These are phyloP conservation scores for Leishmania tropica DNA, from an alignment of 208 protist species.

Conservation along the genomic window DNA sequence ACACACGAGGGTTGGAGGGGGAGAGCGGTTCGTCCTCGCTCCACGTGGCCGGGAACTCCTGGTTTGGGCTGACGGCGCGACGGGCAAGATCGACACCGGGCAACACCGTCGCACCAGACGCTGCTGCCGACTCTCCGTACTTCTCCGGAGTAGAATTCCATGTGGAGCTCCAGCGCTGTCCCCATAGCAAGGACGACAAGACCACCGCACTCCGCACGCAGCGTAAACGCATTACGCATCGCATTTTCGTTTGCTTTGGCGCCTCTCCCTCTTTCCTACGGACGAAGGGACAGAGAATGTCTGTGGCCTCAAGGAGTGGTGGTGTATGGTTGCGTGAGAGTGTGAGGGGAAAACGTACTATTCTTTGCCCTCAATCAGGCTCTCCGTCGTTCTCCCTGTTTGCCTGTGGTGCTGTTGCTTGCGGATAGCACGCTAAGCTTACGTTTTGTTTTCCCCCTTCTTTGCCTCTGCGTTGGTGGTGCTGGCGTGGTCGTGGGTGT, in stretches of 20 bases:
- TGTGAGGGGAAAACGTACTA: not conserved
- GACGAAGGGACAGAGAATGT: too few species aligned
- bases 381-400: not conserved
- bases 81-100: constrained; percentile 60
- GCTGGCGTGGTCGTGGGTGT: not conserved
- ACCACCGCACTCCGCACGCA: not conserved
- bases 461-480: not conserved
- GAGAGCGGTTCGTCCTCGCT: constrained; percentile 44
- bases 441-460: not conserved
- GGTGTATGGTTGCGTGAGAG: not conserved
- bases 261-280: not conserved
- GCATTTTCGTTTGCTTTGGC: constrained; percentile 6
- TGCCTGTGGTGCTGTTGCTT: not conserved
- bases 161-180: constrained; percentile 15
- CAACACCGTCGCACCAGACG: constrained; percentile 21
- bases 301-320: not conserved
- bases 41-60: constrained; percentile 61
- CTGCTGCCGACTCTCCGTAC: not conserved
- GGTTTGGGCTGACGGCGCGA: constrained; percentile 44
- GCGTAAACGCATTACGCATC: constrained; percentile 6
- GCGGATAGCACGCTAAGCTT: not conserved
- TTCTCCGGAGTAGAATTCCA: not conserved
- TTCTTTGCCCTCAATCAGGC: not conserved
- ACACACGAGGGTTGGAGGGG: constrained; percentile 53
- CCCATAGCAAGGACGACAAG: constrained; percentile 8